Evolutionary conservation across 805 yeast genomes (phyloP).

Genomic region (Saccharomycopsis amapae): DNA sequence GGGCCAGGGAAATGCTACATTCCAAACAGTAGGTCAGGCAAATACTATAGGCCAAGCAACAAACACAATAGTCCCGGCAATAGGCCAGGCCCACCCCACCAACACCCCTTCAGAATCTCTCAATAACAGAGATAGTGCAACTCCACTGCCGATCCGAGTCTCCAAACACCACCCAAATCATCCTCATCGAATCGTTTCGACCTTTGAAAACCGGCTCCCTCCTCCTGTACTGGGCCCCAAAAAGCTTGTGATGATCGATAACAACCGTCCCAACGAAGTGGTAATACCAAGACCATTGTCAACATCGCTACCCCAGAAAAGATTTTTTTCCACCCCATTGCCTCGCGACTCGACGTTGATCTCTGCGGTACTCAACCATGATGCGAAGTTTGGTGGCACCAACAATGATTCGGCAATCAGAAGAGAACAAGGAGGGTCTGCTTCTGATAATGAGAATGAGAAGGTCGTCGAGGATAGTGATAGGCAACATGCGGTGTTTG

Average conservation of each 20-base stretch:
- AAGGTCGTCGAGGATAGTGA: neutral
- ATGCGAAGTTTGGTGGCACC: slow-evolving; percentile 1
- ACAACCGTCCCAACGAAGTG: too few species aligned
- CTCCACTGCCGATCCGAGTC: too few species aligned
- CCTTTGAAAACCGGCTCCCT: too few species aligned
- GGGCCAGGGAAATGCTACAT: too few species aligned
- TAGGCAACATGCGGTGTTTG: neutral
- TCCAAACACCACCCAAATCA: neutral
- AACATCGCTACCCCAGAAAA: neutral
- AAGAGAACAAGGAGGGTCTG: neutral
- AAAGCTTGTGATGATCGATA: too few species aligned
- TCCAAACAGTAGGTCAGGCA: too few species aligned
- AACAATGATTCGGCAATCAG: slow-evolving; percentile 3
- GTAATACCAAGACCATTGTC: too few species aligned
- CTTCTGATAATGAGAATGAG: neutral
- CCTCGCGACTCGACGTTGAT: slow-evolving; percentile 13
- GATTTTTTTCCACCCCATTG: slow-evolving; percentile 18
- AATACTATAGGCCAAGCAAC: too few species aligned
- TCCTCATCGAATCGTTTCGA: too few species aligned
- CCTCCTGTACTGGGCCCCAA: neutral
- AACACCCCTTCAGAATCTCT: too few species aligned
- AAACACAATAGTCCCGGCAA: too few species aligned
- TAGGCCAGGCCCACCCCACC: too few species aligned
- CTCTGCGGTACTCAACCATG: slow-evolving; percentile 15
- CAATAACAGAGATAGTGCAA: neutral